Base-by-base conservation (phyloP, 164 flowering plant genomes). In the Litsea cubeba region DNA sequence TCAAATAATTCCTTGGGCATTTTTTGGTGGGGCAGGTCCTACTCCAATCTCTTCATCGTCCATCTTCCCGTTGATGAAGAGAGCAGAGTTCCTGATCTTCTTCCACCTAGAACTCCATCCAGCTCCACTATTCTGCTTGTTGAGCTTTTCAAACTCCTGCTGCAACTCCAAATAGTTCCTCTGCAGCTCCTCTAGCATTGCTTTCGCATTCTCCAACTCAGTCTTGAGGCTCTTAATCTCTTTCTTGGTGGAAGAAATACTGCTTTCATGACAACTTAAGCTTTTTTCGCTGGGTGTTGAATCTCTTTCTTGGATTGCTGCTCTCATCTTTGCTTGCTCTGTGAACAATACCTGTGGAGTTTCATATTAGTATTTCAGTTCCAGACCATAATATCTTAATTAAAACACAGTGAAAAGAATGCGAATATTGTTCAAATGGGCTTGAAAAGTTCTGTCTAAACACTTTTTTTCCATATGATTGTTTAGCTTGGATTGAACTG, bases 271-370 rank as follows among this genome's bases (percentile, higher is more conserved):
- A n/a, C 82, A 85, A 12, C 78, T 69, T 11, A 63, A 22, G 62
- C 76, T 78, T 54, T 40, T 40, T 5, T 83, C 82, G 54, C 73
- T 71, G 65, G 73, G 74, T 62, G 54, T 76, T 63, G 72, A 62
- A 22, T 84, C 85, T 79, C 84, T 89, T 35, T 74, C 86, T 69
- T 84, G 83, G 78, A 88, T 78, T 68, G 86, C 84, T 70, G 76
- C 83, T 77, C 92, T 86, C 86, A 90, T 78, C 79, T 94, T 91
- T 46, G 83, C 82, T 85, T 91, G 97, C 84, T 94, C 95, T 2
- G 92, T 82, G 71, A 87, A 85, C 77, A 91, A 74, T 46, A 93
- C 93, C 94, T 92, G 76, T 20, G 12, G 15, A 68, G 11, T 20
- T 40, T 68, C 71, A 4, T 7, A n/a, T 7, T 54, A 14, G 60